phyloP scores from a whole-genome alignment of 768 basidiomycete species.

The Russula sp. region DNA sequence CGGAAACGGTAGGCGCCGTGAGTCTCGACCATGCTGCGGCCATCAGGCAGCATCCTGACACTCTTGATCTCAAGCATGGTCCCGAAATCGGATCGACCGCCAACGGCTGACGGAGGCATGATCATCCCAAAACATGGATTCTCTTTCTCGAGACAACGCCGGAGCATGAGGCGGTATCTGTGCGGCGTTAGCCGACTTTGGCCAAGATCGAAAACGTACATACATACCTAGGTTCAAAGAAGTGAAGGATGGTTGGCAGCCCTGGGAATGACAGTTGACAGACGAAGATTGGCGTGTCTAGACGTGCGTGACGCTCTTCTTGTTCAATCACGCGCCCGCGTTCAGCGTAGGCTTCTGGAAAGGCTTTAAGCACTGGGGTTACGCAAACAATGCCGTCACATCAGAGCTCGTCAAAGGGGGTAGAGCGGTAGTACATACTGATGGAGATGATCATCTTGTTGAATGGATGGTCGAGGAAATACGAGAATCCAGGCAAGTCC shows the following conservation, averaged over 20 bases:
- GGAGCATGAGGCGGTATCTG: conserved; percentile 91
- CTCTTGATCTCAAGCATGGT: conserved; percentile 88
- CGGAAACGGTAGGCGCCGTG: conserved; percentile 72
- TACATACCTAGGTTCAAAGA: conserved; percentile 82
- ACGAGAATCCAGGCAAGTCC: conserved; percentile 63
- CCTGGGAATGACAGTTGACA: conserved; percentile 87
- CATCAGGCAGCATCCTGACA: conserved; percentile 85
- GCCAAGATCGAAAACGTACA: conserved; percentile 1
- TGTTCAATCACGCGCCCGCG: conserved; percentile 57
- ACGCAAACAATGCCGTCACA: not conserved
- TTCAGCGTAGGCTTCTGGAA: conserved; percentile 57
- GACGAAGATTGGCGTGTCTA: conserved; percentile 89
- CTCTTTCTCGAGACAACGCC: conserved; percentile 78
- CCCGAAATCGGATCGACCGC: conserved; percentile 54
- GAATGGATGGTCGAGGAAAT: conserved; percentile 72
- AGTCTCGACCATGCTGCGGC: conserved; percentile 79
- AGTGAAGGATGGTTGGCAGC: conserved; percentile 82
- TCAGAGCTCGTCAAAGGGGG: not conserved
- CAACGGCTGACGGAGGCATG: conserved; percentile 50
- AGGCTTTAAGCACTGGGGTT: conserved; percentile 54
- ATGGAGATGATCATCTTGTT: conserved; percentile 69
- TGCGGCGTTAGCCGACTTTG: not conserved
- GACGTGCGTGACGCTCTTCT: conserved; percentile 69
- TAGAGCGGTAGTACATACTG: conserved; percentile 34
- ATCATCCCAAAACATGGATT: conserved; percentile 90